Base-by-base conservation (phyloP, 192 early-diverging fungal genomes). In the Coemansia sp. region DNA sequence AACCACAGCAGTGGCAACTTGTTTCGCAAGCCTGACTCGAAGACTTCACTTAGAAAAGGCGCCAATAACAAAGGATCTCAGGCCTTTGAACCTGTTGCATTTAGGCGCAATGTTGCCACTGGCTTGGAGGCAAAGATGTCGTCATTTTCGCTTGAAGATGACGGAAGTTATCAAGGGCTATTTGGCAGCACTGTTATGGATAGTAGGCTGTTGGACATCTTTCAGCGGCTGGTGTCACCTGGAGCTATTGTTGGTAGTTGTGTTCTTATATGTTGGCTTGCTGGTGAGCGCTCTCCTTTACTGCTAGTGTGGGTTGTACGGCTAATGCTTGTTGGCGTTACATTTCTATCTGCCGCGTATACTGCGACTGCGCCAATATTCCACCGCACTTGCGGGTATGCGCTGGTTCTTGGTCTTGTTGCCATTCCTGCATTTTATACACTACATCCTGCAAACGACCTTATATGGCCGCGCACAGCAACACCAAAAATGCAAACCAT, bases 111-210 rank as follows among this genome's bases (percentile, higher is more conserved):
- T 3, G 10, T 49, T 2, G 49, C 56, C 6, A 79, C 76, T 14
- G 76, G 76, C 9, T 54, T 79, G 54, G 76, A 79, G 54, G 38
- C 63, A 21, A 69, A 69, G 24, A 69, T 79, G 64, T 67, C 67
- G n/a, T 55, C 71, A 14, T 79, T 79, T 25, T 67, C 76, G 12
- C 21, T 79, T 6, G 70, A 73, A 7, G 75, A 67, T 30, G 66
- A 65, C 28, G 76, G 66, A 14, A 73, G 70, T 56, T 68, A 78
- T 62, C 76, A 78, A 66, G 75, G 75, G 1, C 49, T 68, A 32
- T 65, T 78, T 51, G 66, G 69, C 62, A 69, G 65, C 34, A 25
- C 22, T 10, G 64, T 66, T 10, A 69, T 78, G 70, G 76, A 78
- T 38, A 62, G 14, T 12, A 28, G 62, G 49, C 26, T 78, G 49